Evolutionary conservation across 345 rosid species (phyloP), one percentile per base, ranked within the genome.

Genomic region (Salix suchowensis): DNA sequence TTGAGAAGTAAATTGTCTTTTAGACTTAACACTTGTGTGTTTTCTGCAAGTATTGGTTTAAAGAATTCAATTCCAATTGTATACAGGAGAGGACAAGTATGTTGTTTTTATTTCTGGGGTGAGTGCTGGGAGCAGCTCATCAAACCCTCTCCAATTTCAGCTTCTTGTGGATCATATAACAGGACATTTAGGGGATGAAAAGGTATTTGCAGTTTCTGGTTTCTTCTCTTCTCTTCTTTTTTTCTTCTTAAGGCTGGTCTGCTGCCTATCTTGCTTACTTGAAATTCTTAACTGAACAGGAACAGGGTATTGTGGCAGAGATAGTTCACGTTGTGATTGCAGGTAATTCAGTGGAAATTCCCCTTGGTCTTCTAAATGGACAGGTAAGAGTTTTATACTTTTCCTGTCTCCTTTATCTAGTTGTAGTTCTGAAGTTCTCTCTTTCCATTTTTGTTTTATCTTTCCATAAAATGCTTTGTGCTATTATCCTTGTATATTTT

Each of bases 151-250:
- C 65, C 91, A 85, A 70, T 88, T 84, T 85, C 99, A 93, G 89
- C 97, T 93, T 87, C 94, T 96, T 80, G 90, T 96, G 73, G 99
- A 96, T 84, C 98, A 93, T 77, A 87, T 96, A 85, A 93, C 95
- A 30, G 99, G 98, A 55, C 91, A 96, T 86, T 85, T 92, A 19
- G 94, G 97, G 71, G 94, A 96, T 79, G 96, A 92, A 72, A 81
- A 89, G 98, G 99, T 93, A 84, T 60, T 65, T 60, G 46, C 68
- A 48, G 50, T 72, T 65, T 82, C 75, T 60, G 42, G 70, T 64
- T 78, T 80, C 60, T 36, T 36, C 37, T 36, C 37, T 36, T 36
- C 37, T 36, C 37, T 36, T 36, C 37, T 42, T 79, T 34, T 46
- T 70, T 68, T 76, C 77, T 70, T 26, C 0, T 78, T 40, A 75